phyloP scores from a whole-genome alignment of 768 basidiomycete species.

The Mycena galericulata region DNA sequence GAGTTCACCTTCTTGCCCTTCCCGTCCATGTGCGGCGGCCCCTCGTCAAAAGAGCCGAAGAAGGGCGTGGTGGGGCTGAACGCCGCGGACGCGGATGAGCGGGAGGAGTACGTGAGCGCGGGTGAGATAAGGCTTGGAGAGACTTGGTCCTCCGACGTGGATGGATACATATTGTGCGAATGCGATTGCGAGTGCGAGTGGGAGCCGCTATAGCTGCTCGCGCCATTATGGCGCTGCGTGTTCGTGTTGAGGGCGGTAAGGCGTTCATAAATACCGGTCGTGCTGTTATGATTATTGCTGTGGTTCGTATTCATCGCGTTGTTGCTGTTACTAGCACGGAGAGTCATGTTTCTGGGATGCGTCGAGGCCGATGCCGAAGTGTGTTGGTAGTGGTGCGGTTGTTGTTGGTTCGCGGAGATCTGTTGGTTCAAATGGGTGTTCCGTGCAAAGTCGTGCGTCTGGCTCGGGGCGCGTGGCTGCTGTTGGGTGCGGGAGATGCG shows the following conservation, averaged over 20 bases:
- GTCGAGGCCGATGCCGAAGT: no score
- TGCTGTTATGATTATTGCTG: constrained; percentile 23
- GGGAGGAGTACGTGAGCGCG: constrained; percentile 74
- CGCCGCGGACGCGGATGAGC: constrained; percentile 68
- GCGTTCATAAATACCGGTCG: constrained; percentile 35
- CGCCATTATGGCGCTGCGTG: constrained; percentile 27
- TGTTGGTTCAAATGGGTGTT: no score
- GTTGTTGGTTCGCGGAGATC: constrained; percentile 7
- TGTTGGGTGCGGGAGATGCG: constrained; percentile 25
- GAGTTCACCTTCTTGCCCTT: constrained; percentile 27
- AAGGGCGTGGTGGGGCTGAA: constrained; percentile 81
- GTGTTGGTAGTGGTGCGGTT: constrained; percentile 30
- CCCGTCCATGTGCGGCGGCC: constrained; percentile 19
- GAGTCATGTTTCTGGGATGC: constrained; percentile 17
- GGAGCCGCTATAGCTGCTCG: constrained; percentile 3
- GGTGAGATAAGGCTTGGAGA: constrained; percentile 74
- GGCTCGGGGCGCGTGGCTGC: constrained; percentile 17
- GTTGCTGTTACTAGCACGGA: constrained; percentile 24
- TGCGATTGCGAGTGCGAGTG: constrained; percentile 50
- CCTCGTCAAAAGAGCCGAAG: constrained; percentile 66
- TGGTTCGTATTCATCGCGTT: constrained; percentile 28
- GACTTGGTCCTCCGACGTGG: constrained; percentile 47
- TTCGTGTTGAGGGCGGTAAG: constrained; percentile 11
- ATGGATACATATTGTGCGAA: constrained; percentile 20
- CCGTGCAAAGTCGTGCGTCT: constrained; percentile 13